These are phyloP conservation scores for Plasmodium coatneyi DNA, from an alignment of 169 alveolate genomes.

Conservation along the genomic window DNA sequence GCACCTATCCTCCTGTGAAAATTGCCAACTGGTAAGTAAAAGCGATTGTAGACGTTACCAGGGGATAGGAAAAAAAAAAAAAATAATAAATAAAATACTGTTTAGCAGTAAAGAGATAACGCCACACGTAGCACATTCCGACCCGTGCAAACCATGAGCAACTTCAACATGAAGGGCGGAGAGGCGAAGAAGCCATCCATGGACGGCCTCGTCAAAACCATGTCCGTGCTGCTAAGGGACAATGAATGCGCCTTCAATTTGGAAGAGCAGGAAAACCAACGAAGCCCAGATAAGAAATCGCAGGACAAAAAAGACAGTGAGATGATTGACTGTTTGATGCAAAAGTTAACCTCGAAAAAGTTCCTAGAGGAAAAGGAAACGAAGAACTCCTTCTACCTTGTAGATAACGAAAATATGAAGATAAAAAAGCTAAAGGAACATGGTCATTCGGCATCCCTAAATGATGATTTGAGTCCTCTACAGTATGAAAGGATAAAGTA, in stretches of 20 bases:
- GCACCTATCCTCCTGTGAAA: background rate
- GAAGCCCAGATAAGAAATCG: background rate
- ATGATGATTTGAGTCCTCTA: constrained; percentile 82
- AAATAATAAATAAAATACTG: background rate
- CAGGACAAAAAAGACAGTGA: constrained; percentile 19
- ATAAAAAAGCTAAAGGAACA: constrained; percentile 78
- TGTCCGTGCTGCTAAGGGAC: constrained; percentile 45
- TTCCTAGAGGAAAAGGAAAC: constrained; percentile 58
- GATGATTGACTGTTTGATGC: constrained; percentile 70
- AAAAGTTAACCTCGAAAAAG: constrained; percentile 56
- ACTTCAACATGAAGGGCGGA: background rate
- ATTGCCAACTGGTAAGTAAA: background rate
- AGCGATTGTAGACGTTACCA: background rate
- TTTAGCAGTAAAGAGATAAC: background rate
- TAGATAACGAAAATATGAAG: constrained; percentile 66
- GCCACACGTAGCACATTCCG: background rate
- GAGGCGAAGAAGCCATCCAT: constrained; percentile 3
- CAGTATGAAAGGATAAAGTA: constrained; percentile 80
- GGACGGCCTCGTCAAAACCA: background rate
- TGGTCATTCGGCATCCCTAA: constrained; percentile 80
- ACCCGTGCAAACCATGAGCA: background rate
- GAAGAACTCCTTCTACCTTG: constrained; percentile 54
- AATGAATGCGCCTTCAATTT: constrained; percentile 37
- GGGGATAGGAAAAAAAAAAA: background rate
- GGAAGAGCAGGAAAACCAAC: constrained; percentile 15